Percentiles rank a stretch among this genome's conserved stretches.
Conservation (phyloP, 805 yeast species). For the Suhomyces sp. region DNA sequence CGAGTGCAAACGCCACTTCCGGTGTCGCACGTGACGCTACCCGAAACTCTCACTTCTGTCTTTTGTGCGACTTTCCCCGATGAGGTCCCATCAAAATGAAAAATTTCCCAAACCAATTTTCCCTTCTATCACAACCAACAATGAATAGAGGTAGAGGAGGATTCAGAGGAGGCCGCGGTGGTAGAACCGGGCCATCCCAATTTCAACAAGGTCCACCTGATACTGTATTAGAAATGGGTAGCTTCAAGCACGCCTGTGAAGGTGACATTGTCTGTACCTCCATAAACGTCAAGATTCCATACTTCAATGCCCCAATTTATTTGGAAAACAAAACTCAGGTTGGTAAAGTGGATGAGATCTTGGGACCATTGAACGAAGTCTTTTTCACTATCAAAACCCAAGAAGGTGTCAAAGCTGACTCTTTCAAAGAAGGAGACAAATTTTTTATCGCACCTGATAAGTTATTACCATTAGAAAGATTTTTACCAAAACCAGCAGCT, state of each 20-base stretch:
- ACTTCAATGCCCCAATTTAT: conserved; percentile 97
- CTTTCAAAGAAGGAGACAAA: conserved; percentile 94
- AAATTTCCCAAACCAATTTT: conserved; percentile 6
- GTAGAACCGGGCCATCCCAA: conserved; percentile 66
- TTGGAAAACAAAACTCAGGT: conserved; percentile 93
- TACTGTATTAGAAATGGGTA: conserved; percentile 89
- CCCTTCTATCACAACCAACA: conserved; percentile 3
- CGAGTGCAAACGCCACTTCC: neutral
- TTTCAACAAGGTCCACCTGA: conserved; percentile 95
- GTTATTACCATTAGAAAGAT: conserved; percentile 91
- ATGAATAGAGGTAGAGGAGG: conserved; percentile 78
- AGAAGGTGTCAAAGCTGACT: conserved; percentile 92
- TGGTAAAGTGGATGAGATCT: conserved; percentile 96
- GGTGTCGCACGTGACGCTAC: neutral
- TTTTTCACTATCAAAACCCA: conserved; percentile 93
- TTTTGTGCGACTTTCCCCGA: conserved; percentile 4
- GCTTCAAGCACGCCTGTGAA: conserved; percentile 88
- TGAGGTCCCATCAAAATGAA: conserved; percentile 9
- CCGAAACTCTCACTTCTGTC: neutral
- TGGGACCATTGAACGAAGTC: conserved; percentile 98
- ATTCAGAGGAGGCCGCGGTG: conserved; percentile 63
- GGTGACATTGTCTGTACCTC: conserved; percentile 97
- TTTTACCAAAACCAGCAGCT: conserved; percentile 92
- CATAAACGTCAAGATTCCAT: conserved; percentile 90
- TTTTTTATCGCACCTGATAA: conserved; percentile 95